phyloP scores from a whole-genome alignment of 441 rosid genomes.

The Mallotus repandus region DNA sequence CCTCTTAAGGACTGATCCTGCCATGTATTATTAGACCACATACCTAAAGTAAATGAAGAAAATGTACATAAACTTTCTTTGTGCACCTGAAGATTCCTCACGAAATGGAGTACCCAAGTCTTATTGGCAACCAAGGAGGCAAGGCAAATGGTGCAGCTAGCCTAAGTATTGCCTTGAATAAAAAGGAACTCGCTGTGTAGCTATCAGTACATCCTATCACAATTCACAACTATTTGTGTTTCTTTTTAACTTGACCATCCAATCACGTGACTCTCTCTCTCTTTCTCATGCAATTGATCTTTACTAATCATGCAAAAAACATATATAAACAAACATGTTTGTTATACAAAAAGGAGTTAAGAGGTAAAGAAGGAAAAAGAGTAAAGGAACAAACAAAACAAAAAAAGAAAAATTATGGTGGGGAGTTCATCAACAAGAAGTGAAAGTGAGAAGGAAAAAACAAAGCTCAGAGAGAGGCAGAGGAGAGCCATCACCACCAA shows the following conservation, averaged over 20 bases:
- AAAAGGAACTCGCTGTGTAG: background rate
- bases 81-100: no score
- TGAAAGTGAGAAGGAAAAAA: constrained; percentile 52
- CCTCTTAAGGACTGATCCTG: no score
- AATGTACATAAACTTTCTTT: no score
- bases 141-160: background rate
- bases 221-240: background rate
- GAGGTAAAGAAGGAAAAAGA: background rate
- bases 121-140: no score
- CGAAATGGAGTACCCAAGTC: no score
- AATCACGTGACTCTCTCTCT: constrained; percentile 2
- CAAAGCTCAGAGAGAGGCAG: constrained; percentile 52
- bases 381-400: background rate
- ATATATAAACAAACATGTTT: constrained; percentile 23
- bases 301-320: constrained; percentile 27
- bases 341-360: no score
- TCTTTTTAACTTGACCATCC: background rate
- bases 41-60: no score
- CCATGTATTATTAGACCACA: no score
- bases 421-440: constrained; percentile 31
- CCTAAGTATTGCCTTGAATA: background rate
- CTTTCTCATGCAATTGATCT: constrained; percentile 11
- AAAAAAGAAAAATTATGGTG: constrained; percentile 8
- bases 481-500: constrained; percentile 51
- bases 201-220: background rate